Evolutionary conservation across 2,329 filamentous ascomycete species (phyloP).

Genomic region (Stromatinia cepivora): DNA sequence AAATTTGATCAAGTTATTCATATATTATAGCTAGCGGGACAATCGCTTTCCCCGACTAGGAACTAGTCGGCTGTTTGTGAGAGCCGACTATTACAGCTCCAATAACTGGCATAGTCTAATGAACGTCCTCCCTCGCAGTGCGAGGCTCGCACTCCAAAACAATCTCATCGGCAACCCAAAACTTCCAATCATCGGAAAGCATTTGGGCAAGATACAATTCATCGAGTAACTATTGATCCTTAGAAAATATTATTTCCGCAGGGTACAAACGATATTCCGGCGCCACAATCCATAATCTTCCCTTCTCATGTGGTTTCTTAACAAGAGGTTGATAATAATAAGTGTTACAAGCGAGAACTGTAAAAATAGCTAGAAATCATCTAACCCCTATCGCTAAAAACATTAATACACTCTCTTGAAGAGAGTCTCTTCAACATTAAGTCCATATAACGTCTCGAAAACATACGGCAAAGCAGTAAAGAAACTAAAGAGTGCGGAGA

Average conservation of each 20-base stretch:
- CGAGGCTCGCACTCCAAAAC: slow-evolving; percentile 61
- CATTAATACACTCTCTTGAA: slow-evolving; percentile 42
- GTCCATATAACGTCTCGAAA: slow-evolving; percentile 43
- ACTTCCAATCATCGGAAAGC: slow-evolving; percentile 61
- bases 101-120: slow-evolving; percentile 54
- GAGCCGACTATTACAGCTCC: too few species aligned
- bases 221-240: too few species aligned
- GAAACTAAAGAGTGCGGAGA: slow-evolving; percentile 43
- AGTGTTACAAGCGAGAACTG: slow-evolving; percentile 45
- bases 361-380: slow-evolving; percentile 47
- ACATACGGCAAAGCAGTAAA: slow-evolving; percentile 46
- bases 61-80: too few species aligned
- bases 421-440: slow-evolving; percentile 41
- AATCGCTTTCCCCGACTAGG: too few species aligned
- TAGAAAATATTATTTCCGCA: too few species aligned
- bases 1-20: too few species aligned
- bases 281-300: slow-evolving; percentile 37
- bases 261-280: slow-evolving; percentile 59
- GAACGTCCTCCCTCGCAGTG: slow-evolving; percentile 51
- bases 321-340: slow-evolving; percentile 43
- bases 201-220: too few species aligned
- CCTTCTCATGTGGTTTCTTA: slow-evolving; percentile 6
- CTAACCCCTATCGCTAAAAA: slow-evolving; percentile 46
- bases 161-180: slow-evolving; percentile 52
- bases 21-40: too few species aligned